Conservation (phyloP, 768 basidiomycete genomes). For the Tricholoma sp. region DNA sequence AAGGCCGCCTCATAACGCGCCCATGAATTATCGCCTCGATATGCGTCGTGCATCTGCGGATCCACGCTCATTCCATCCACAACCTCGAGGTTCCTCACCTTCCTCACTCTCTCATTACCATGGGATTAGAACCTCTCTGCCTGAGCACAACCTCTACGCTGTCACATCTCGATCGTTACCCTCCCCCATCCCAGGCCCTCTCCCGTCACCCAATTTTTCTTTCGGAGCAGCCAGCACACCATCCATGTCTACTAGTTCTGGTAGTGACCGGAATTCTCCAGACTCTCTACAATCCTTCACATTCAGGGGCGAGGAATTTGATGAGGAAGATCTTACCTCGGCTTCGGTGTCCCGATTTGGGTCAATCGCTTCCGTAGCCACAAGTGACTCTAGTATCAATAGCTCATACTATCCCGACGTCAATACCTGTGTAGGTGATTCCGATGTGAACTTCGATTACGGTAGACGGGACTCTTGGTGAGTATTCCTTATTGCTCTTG, state of each 20-base stretch:
- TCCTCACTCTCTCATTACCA: constrained; percentile 40
- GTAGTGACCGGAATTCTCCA: constrained; percentile 51
- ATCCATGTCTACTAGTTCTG: constrained; percentile 45
- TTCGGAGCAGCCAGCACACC: constrained; percentile 57
- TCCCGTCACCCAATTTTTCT: constrained; percentile 58
- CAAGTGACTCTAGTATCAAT: constrained; percentile 53
- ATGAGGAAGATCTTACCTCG: constrained; percentile 46
- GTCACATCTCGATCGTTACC: constrained; percentile 41
- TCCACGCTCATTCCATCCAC: constrained; percentile 29
- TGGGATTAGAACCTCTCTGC: constrained; percentile 38
- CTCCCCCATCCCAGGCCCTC: constrained; percentile 48
- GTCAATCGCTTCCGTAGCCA: constrained; percentile 55
- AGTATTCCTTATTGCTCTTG: constrained; percentile 14
- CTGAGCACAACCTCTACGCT: constrained; percentile 46
- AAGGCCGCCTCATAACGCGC: constrained; percentile 17
- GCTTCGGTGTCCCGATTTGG: constrained; percentile 53
- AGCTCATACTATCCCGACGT: constrained; percentile 48
- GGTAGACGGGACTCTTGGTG: constrained; percentile 41
- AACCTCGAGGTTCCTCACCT: constrained; percentile 34
- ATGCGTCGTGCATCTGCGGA: constrained; percentile 38
- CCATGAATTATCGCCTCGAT: constrained; percentile 32
- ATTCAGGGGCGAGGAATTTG: constrained; percentile 45
- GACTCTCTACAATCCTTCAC: constrained; percentile 42
- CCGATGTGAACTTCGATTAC: constrained; percentile 13
- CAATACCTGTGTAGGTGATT: constrained; percentile 30